Percentiles rank a stretch among this genome's conserved stretches.
These are phyloP conservation scores for Aspergillus alliaceus DNA, from an alignment of 2,329 filamentous ascomycete genomes.

Conservation along the genomic window DNA sequence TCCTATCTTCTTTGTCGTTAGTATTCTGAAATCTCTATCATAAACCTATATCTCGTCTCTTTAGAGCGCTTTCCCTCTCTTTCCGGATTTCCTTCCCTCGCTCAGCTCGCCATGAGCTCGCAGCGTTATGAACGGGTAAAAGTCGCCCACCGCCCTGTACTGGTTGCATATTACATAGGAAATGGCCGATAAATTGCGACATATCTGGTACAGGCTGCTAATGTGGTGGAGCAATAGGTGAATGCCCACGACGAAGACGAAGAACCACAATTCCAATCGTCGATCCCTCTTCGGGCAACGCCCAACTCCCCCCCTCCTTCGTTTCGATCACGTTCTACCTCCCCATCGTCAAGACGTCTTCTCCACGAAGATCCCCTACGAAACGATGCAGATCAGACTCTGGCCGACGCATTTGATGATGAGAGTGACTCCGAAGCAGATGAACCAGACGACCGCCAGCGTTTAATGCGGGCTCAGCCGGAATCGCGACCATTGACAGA, in stretches of 20 bases:
- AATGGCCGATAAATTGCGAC: background rate
- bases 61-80: constrained; percentile 19
- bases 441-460: constrained; percentile 77
- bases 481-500: constrained; percentile 30
- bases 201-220: background rate
- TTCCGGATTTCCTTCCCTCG: constrained; percentile 21
- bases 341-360: constrained; percentile 55
- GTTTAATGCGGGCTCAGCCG: constrained; percentile 71
- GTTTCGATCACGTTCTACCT: constrained; percentile 82
- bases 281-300: constrained; percentile 28
- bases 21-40: background rate
- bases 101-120: constrained; percentile 49
- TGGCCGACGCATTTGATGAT: constrained; percentile 89
- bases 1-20: constrained; percentile 15
- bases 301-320: constrained; percentile 63
- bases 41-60: constrained; percentile 6
- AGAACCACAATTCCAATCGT: constrained; percentile 31
- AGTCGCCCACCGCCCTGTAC: constrained; percentile 7
- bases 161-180: background rate
- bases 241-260: constrained; percentile 47
- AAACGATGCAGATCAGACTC: constrained; percentile 69
- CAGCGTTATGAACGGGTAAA: constrained; percentile 51
- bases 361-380: constrained; percentile 53
- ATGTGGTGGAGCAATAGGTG: constrained; percentile 33
- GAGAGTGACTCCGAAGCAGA: constrained; percentile 70